A percentile compares a stretch with the other conserved stretches of the same genome.
These are phyloP conservation scores for Colletotrichum godetiae DNA, from an alignment of 2,329 filamentous ascomycete species.

Conservation along the genomic window DNA sequence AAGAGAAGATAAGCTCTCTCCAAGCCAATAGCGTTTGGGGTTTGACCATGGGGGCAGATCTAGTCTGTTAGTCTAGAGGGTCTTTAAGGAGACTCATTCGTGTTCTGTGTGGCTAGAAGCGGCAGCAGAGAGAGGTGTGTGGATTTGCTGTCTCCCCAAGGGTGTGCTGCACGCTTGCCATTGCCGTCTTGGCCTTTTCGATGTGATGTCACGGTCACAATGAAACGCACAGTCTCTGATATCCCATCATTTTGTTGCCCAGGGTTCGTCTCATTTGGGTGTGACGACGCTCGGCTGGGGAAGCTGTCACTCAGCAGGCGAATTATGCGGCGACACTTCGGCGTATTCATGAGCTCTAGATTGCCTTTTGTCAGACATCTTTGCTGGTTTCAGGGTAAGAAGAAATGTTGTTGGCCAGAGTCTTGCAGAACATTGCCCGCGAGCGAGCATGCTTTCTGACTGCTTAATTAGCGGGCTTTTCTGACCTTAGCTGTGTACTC, in stretches of 20 bases:
- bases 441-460: background rate
- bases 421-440: background rate
- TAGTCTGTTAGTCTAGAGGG: background rate
- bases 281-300: background rate
- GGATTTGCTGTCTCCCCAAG: background rate
- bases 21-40: slow-evolving; percentile 4
- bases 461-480: background rate
- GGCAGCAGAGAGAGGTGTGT: background rate
- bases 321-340: slow-evolving; percentile 12
- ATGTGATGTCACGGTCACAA: slow-evolving; percentile 16
- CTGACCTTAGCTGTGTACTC: background rate
- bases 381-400: background rate
- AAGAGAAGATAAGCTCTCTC: background rate
- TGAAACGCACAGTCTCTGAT: background rate
- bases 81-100: background rate
- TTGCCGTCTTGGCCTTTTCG: slow-evolving; percentile 24
- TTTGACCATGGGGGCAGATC: background rate
- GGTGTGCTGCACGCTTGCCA: background rate
- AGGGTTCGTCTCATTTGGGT: slow-evolving; percentile 15
- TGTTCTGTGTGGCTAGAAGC: slow-evolving; percentile 2
- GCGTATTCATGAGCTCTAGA: background rate
- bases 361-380: background rate
- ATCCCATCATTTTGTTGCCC: background rate
- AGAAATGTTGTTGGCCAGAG: background rate
- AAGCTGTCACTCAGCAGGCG: background rate